Evolutionary conservation across 139 green algal genomes (phyloP).

Genomic region (Chlorella sp.): DNA sequence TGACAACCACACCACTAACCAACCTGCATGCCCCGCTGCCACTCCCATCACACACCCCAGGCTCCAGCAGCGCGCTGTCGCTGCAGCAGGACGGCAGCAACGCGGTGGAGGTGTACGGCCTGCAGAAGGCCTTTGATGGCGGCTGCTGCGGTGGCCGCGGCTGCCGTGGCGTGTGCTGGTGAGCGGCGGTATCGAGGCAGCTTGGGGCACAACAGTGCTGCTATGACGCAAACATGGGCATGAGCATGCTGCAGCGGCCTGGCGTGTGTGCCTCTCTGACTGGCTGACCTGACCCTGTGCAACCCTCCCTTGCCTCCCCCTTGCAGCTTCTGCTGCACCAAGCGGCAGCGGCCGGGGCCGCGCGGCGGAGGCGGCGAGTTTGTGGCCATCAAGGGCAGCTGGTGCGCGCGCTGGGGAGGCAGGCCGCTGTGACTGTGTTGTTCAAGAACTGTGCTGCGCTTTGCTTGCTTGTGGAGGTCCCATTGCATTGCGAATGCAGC

Average conservation of each 20-base stretch:
- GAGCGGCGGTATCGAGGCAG: not conserved
- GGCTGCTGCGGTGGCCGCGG: not conserved
- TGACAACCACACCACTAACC: not conserved
- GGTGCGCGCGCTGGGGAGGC: slow-evolving; percentile 45
- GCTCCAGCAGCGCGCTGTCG: not conserved
- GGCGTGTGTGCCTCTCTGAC: too few species aligned
- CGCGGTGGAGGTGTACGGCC: slow-evolving; percentile 88
- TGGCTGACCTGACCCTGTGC: too few species aligned
- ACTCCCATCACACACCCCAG: not conserved
- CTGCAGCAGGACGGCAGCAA: slow-evolving; percentile 27
- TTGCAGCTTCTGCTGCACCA: not conserved
- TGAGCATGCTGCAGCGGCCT: too few species aligned
- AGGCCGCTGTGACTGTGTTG: too few species aligned
- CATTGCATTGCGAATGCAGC: too few species aligned
- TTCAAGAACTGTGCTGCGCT: too few species aligned
- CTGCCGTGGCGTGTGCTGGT: slow-evolving; percentile 24
- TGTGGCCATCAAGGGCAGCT: slow-evolving; percentile 84
- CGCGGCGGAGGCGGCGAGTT: slow-evolving; percentile 53
- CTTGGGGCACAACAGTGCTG: too few species aligned
- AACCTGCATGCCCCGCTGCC: too few species aligned
- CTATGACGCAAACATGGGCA: too few species aligned
- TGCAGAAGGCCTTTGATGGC: slow-evolving; percentile 70
- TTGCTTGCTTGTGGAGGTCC: too few species aligned
- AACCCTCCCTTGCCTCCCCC: not conserved
- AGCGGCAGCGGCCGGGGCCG: not conserved